Base-by-base conservation (phyloP, 2,329 filamentous ascomycete genomes). In the Pyrenophora tritici-repentis region DNA sequence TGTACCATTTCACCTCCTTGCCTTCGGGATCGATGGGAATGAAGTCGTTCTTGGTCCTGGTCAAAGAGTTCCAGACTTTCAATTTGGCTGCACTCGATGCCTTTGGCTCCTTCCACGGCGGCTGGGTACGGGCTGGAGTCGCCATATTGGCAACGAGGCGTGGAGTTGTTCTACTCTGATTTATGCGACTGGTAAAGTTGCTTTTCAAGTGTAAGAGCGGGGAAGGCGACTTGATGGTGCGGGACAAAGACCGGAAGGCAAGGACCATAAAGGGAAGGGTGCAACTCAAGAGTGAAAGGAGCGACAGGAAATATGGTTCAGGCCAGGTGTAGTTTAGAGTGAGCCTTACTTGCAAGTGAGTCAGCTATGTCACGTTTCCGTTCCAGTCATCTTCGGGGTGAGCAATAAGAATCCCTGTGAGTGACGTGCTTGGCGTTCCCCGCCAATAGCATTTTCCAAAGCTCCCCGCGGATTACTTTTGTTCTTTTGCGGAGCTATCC, bases 41-140 rank as follows among this genome's bases (percentile, higher is more conserved):
- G 67, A 95, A 94, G 4, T 86, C 83, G 37, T 87, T 86, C 67
- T 92, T 90, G 9, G 80, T 80, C 54, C 88, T 83, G 9, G 90
- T 88, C 66, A 96, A 78, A 5, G 88, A 91, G 76, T 94, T 95
- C 79, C 87, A 90, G 60, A 96, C 80, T 69, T 85, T 87, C 63
- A 95, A 78, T 42, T 70, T 66, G 40, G 84, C 74, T n/a, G 82
- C 80, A 38, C 80, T 60, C 10, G 68, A 58, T 13, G 65, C 64
- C 50, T 70, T 58, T 42, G 72, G 71, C 62, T 70, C 59, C 50
- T 68, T 67, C 76, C 63, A 77, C 53, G 68, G 68, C 52, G 73
- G 73, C 56, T 75, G 73, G 10, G 64, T 69, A 50, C 71, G 71
- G 20, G 65, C 64, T 49, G 66, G 53, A 22, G 71, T 68, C 45